phyloP scores from a whole-genome alignment of 805 yeast genomes.

The Sugiyamaella americana region DNA sequence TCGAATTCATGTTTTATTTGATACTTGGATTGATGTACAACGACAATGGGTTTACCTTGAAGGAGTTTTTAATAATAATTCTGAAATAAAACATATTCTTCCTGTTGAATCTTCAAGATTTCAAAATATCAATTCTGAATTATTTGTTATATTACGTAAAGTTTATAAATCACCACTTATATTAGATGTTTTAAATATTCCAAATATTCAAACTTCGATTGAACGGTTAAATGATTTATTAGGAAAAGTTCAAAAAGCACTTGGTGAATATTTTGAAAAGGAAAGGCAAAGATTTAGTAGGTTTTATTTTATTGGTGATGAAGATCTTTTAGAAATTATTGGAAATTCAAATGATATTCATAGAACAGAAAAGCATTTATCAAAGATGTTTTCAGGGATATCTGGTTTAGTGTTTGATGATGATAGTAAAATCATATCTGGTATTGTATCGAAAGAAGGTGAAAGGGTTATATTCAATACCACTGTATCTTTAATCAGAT shows the following conservation, averaged over 20 bases:
- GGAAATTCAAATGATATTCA: conserved; percentile 52
- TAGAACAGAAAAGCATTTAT: conserved; percentile 51
- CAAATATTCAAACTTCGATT: conserved; percentile 44
- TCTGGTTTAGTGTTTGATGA: conserved; percentile 36
- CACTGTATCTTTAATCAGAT: conserved; percentile 41
- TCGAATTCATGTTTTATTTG: conserved; percentile 46
- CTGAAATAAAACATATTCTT: conserved; percentile 54
- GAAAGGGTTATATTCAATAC: conserved; percentile 41
- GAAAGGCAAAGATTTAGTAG: conserved; percentile 76
- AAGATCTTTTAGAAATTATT: conserved; percentile 75
- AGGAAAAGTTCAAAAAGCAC: conserved; percentile 51
- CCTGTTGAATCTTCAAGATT: conserved; percentile 69
- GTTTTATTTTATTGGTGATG: conserved; percentile 84
- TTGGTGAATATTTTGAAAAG: conserved; percentile 70
- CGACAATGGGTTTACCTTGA: conserved; percentile 81
- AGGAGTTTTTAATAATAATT: conserved; percentile 57
- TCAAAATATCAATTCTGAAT: conserved; percentile 54
- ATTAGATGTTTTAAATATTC: conserved; percentile 48
- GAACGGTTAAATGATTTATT: conserved; percentile 52
- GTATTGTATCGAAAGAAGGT: conserved; percentile 57
- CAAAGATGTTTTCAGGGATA: conserved; percentile 69
- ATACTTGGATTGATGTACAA: conserved; percentile 77
- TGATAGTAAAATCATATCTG: conserved; percentile 34
- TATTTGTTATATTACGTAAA: conserved; percentile 45
- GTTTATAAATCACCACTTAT: conserved; percentile 45